Evolutionary conservation across 495 filamentous ascomycete species (phyloP), one percentile per base, ranked within the genome.

Genomic region (Penicillium ochrochloron): DNA sequence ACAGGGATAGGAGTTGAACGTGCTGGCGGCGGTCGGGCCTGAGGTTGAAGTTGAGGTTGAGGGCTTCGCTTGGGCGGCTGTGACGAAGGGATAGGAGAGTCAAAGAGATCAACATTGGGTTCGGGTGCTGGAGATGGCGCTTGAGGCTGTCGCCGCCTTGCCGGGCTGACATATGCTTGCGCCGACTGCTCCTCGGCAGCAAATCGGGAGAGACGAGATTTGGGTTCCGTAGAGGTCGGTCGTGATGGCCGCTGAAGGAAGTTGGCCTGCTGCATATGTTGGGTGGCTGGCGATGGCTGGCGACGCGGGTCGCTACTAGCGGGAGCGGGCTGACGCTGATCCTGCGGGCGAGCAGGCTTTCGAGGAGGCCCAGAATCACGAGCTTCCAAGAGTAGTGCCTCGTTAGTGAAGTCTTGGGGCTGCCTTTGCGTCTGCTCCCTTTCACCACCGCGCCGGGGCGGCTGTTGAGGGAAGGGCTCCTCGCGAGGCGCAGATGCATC

Each of bases 151-250:
- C 89, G 91, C 66, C 93, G 84, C 57, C 95, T 84, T 2, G 93
- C 93, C 34, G 94, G 92, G 71, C 93, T 96, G 41, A 97, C 83
- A 76, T 99, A 99, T 48, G 91, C 92, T 69, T 94, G 87, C 9
- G 90, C 82, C 27, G 84, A 88, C 73, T 97, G 88, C 64, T 97
- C 91, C 74, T 97, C 94, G 19, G 89, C 83, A 2, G 85, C 84
- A 72, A 89, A 85, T 68, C 89, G 88, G 65, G 82, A 90, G 5
- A 95, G 75, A 53, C 89, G 84, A 10, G 83, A 77, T 66, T 82
- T 85, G 27, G 88, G 79, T 68, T 89, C 87, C 8, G 73, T 72
- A 57, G 60, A 66, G 31, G 69, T 76, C 52, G 76, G 77, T 57
- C 74, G 74, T 77, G 60, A 81, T 55, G 78, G 77, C 56, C 79